A percentile compares a stretch with the other conserved stretches of the same genome.
Conservation (phyloP, 768 basidiomycete genomes). For the Leccinum subgranulosum region DNA sequence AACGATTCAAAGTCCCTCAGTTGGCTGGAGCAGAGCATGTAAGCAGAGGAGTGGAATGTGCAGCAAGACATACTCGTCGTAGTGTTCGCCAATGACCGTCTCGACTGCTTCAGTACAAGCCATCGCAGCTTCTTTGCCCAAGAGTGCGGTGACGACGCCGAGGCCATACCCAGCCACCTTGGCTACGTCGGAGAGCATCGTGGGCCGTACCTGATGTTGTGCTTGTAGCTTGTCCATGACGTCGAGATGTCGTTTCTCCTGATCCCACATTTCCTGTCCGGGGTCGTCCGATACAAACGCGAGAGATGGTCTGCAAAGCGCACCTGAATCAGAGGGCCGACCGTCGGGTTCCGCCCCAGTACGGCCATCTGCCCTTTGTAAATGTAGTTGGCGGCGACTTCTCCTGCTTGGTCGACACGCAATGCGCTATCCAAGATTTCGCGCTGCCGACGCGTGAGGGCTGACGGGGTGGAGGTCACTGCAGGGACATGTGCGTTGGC, state of each 20-base stretch:
- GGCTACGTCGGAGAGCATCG: slow-evolving; percentile 78
- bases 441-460: slow-evolving; percentile 49
- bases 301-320: slow-evolving; percentile 19
- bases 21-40: slow-evolving; percentile 52
- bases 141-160: slow-evolving; percentile 78
- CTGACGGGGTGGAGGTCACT: slow-evolving; percentile 51
- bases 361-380: slow-evolving; percentile 85
- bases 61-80: slow-evolving; percentile 79
- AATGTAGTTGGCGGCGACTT: slow-evolving; percentile 94
- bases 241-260: slow-evolving; percentile 86
- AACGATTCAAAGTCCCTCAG: slow-evolving; percentile 67
- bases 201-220: slow-evolving; percentile 85
- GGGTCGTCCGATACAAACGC: slow-evolving; percentile 3
- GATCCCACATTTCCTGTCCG: slow-evolving; percentile 93
- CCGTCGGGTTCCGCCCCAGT: slow-evolving; percentile 53
- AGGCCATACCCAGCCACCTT: slow-evolving; percentile 85
- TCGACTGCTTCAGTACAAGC: slow-evolving; percentile 98
- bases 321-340: slow-evolving; percentile 74
- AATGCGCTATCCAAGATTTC: slow-evolving; percentile 60
- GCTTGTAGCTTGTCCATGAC: slow-evolving; percentile 83
- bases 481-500: slow-evolving; percentile 36
- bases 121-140: slow-evolving; percentile 95
- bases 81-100: slow-evolving; percentile 97
- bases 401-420: slow-evolving; percentile 93
- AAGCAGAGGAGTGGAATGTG: background rate